Evolutionary conservation across 2,329 filamentous ascomycete genomes (phyloP).

Genomic region (Paraconiothyrium sp.): DNA sequence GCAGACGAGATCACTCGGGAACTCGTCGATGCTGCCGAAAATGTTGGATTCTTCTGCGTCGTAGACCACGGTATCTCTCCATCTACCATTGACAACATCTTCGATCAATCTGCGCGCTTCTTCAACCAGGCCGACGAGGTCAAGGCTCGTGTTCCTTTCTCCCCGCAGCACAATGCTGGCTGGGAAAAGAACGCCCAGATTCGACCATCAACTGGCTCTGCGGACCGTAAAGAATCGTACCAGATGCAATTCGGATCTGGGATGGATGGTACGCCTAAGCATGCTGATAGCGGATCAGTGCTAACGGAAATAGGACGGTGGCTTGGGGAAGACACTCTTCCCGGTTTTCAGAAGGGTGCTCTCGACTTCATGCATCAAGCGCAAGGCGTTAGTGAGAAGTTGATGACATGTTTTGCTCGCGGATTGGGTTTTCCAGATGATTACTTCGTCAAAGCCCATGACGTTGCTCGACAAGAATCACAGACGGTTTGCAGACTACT

Average conservation of each 20-base stretch:
- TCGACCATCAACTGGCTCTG: slow-evolving; percentile 66
- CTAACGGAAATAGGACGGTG: slow-evolving; percentile 49
- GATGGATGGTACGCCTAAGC: slow-evolving; percentile 51
- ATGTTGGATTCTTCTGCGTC: slow-evolving; percentile 69
- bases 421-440: slow-evolving; percentile 65
- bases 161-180: slow-evolving; percentile 62
- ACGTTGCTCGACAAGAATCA: slow-evolving; percentile 58
- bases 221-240: slow-evolving; percentile 70
- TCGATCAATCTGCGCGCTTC: slow-evolving; percentile 61
- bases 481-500: slow-evolving; percentile 66
- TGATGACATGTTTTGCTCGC: slow-evolving; percentile 68
- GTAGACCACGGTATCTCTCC: slow-evolving; percentile 64
- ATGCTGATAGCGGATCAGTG: background rate
- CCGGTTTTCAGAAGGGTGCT: slow-evolving; percentile 59
- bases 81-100: slow-evolving; percentile 62
- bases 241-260: slow-evolving; percentile 69
- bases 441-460: slow-evolving; percentile 66
- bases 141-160: slow-evolving; percentile 66
- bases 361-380: slow-evolving; percentile 65
- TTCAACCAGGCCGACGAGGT: slow-evolving; percentile 62
- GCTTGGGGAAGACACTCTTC: slow-evolving; percentile 59
- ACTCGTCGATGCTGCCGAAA: slow-evolving; percentile 64
- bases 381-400: slow-evolving; percentile 63
- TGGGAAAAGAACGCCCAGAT: slow-evolving; percentile 70
- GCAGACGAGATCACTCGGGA: slow-evolving; percentile 64